phyloP scores from a whole-genome alignment of 805 yeast genomes.

The Nakazawaea wyomingensis region DNA sequence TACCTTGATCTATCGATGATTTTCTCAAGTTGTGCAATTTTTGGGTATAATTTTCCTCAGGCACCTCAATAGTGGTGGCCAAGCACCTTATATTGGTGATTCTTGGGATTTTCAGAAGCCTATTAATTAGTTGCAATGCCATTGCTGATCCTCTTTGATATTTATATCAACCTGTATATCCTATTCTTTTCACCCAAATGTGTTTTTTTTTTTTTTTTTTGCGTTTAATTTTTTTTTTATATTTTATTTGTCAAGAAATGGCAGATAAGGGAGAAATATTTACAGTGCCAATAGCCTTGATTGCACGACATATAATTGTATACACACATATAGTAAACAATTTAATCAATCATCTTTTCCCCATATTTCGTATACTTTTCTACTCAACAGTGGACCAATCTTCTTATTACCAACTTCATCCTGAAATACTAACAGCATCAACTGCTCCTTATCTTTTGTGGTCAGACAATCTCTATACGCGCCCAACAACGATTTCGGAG shows the following conservation, averaged over 20 bases:
- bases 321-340: not conserved
- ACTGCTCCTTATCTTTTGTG: conserved; percentile 25
- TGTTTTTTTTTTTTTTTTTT: too few relatives aligned
- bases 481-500: conserved; percentile 58
- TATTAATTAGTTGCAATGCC: not conserved
- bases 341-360: conserved; percentile 25
- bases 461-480: conserved; percentile 31
- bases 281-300: conserved; percentile 3
- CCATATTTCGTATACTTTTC: conserved; percentile 53
- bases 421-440: conserved; percentile 29
- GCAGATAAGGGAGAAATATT: not conserved
- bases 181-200: too few relatives aligned
- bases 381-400: conserved; percentile 47
- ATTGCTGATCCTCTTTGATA: too few relatives aligned
- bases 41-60: conserved; percentile 4
- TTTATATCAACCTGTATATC: too few relatives aligned
- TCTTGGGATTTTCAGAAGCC: conserved; percentile 22
- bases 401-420: conserved; percentile 46
- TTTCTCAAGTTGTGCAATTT: conserved; percentile 27
- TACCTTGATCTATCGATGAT: conserved; percentile 53
- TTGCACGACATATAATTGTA: too few relatives aligned
- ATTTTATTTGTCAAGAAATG: not conserved
- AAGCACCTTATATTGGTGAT: conserved; percentile 22
- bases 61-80: conserved; percentile 23
- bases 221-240: not conserved